These are phyloP conservation scores for Apophysomyces variabilis DNA, from an alignment of 371 early-diverging fungal species.

Conservation along the genomic window DNA sequence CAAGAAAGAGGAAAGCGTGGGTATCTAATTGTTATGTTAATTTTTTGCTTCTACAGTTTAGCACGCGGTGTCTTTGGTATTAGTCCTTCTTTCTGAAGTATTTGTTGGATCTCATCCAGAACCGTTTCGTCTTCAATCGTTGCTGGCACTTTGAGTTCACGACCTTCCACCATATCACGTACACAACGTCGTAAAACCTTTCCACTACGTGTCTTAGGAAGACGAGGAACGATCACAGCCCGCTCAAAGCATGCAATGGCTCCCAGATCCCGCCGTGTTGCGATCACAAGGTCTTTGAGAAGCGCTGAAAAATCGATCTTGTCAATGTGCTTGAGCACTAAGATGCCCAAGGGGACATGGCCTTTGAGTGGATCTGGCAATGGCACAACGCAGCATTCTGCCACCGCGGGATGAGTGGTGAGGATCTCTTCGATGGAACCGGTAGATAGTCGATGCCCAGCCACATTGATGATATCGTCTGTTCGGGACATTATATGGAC, in stretches of 20 bases:
- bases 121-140: slow-evolving; percentile 84
- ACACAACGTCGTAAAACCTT: slow-evolving; percentile 88
- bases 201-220: slow-evolving; percentile 95
- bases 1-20: not conserved
- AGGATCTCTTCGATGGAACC: slow-evolving; percentile 89
- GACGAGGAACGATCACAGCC: slow-evolving; percentile 66
- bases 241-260: slow-evolving; percentile 79
- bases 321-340: slow-evolving; percentile 54
- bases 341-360: slow-evolving; percentile 67
- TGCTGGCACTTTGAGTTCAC: slow-evolving; percentile 69
- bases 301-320: slow-evolving; percentile 33
- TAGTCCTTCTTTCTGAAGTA: slow-evolving; percentile 34
- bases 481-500: slow-evolving; percentile 85
- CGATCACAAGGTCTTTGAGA: slow-evolving; percentile 47
- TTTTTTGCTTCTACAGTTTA: slow-evolving; percentile 8
- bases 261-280: slow-evolving; percentile 69
- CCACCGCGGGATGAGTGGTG: slow-evolving; percentile 69
- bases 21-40: not conserved
- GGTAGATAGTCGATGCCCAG: slow-evolving; percentile 93
- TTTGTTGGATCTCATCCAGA: slow-evolving; percentile 57
- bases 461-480: slow-evolving; percentile 94
- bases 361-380: slow-evolving; percentile 71
- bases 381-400: slow-evolving; percentile 80
- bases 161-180: slow-evolving; percentile 73
- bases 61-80: slow-evolving; percentile 19